Conservation (phyloP, 768 basidiomycete species). For the Mycena crocata region DNA sequence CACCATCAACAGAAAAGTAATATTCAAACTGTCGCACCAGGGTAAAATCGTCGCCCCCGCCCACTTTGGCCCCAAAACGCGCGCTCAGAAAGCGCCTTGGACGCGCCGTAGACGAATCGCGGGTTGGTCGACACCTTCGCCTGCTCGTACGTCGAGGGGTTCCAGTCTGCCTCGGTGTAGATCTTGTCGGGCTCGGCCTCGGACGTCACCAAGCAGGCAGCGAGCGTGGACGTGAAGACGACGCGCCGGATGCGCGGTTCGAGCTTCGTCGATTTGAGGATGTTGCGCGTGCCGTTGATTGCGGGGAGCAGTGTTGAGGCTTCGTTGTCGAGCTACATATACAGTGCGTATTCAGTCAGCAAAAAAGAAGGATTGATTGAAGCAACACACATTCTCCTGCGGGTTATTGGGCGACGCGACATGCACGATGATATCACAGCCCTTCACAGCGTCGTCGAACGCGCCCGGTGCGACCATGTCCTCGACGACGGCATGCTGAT, state of each 20-base stretch:
- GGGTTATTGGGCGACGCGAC: conserved; percentile 35
- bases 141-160: conserved; percentile 34
- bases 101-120: conserved; percentile 49
- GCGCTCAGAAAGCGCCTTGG: conserved; percentile 62
- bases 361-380: background rate
- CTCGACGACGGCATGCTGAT: conserved; percentile 54
- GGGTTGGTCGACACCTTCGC: conserved; percentile 5
- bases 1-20: too few relatives aligned
- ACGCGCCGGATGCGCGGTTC: conserved; percentile 55
- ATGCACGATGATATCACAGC: conserved; percentile 55
- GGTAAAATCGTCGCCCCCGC: background rate
- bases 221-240: conserved; percentile 51
- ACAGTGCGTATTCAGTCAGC: background rate
- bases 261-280: conserved; percentile 51
- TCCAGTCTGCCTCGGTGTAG: conserved; percentile 61
- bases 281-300: conserved; percentile 36
- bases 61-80: conserved; percentile 19
- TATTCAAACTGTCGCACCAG: too few relatives aligned
- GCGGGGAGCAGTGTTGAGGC: conserved; percentile 20
- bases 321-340: conserved; percentile 13
- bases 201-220: conserved; percentile 21
- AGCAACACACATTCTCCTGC: conserved; percentile 31
- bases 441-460: conserved; percentile 60
- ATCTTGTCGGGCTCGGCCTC: conserved; percentile 7
- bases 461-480: conserved; percentile 51